These are phyloP conservation scores for Aristolochia californica DNA, from an alignment of 164 flowering plant genomes.

Conservation along the genomic window DNA sequence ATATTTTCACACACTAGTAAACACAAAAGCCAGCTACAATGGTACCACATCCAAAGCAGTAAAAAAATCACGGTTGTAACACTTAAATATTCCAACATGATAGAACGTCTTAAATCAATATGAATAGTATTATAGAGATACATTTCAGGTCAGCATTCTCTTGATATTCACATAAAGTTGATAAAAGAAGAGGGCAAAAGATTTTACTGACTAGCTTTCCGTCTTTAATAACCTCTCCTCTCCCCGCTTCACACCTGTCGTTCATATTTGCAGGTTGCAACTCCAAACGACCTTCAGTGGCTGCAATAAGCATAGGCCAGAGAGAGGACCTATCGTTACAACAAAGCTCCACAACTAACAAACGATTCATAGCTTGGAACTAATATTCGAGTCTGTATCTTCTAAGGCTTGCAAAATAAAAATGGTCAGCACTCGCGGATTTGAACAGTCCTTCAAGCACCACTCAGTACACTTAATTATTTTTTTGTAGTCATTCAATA, in stretches of 20 bases:
- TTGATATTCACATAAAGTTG: neutral
- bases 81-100: neutral
- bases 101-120: neutral
- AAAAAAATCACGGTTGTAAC: neutral
- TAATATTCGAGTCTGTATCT: neutral
- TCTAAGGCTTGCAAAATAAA: neutral
- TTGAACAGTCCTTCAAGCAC: neutral
- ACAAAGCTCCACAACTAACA: too few species aligned
- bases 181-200: constrained; percentile 1
- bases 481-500: neutral
- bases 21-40: neutral
- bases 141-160: neutral
- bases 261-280: constrained; percentile 15
- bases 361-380: neutral
- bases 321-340: too few species aligned
- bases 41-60: neutral
- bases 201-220: constrained; percentile 41
- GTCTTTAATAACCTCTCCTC: constrained; percentile 20
- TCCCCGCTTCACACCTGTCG: constrained; percentile 30
- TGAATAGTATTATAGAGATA: neutral
- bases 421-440: neutral
- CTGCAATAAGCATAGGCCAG: constrained; percentile 24
- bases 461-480: too few species aligned
- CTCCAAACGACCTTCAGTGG: constrained; percentile 20
- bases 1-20: neutral